Evolutionary conservation across 2,329 filamentous ascomycete genomes (phyloP), one percentile per base, ranked within the genome.

Genomic region (Paramyrothecium sp.): DNA sequence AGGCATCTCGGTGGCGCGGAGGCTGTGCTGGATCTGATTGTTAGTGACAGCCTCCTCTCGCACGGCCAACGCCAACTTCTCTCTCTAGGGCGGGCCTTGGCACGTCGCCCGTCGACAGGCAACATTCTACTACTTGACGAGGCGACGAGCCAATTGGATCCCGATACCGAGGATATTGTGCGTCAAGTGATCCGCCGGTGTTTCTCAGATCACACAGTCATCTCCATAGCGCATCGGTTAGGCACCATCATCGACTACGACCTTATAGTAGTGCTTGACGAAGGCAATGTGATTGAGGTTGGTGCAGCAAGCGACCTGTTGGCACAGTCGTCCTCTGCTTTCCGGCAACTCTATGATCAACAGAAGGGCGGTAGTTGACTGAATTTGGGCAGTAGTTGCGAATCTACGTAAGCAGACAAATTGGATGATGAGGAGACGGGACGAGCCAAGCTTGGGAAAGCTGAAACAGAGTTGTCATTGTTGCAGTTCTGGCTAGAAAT

Each of bases 51-150:
- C 7, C 58, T 64, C 7, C 63, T 79, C 3, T 78, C 75, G 2
- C 73, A 78, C 49, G 81, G 81, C 0, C 77, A 85, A 64, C 72
- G 72, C 51, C 81, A 84, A 64, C 67, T 84, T 12, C 79, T 84
- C 58, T 78, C 74, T 44, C 67, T 85, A 1, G 80, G 79, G 0
- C 70, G 81, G 21, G 76, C 79, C 0, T 67, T 84, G 16, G 47
- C 4, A 30, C 64, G 17, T 61, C 82, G 23, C 67, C 72, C 11
- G 60, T 62, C 8, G 7, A 49, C 47, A 5, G 69, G 71, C 2
- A 75, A 62, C 8, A 63, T 84, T 5, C 64, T 82, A 2, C 68
- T 83, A 2, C 60, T 81, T 7, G 78, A 81, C 51, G 78, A 81
- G 72, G 75, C 59, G 1, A 70, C 63, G 5, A 69, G 67, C 61